Evolutionary conservation across 371 early-diverging fungal species (phyloP).

Genomic region (Mucor sp.): DNA sequence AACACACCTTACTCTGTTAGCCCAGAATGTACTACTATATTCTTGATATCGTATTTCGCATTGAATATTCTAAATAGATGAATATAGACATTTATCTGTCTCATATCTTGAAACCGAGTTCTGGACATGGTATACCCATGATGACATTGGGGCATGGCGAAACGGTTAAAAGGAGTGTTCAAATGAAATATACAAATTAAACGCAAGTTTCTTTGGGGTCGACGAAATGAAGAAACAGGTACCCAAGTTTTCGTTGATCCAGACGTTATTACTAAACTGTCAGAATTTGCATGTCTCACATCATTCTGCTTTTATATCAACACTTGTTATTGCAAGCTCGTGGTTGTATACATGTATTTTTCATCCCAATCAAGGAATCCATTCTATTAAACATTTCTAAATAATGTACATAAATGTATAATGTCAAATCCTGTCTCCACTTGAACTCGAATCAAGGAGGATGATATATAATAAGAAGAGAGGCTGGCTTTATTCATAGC

Average conservation of each 20-base stretch:
- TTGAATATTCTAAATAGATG: not conserved
- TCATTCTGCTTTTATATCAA: not conserved
- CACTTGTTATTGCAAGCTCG: not conserved
- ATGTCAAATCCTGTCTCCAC: not conserved
- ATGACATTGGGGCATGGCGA: not conserved
- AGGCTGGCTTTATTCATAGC: not conserved
- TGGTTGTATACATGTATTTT: too few species aligned
- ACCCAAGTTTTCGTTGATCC: not conserved
- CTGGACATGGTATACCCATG: not conserved
- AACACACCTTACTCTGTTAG: too few species aligned
- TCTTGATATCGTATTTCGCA: not conserved
- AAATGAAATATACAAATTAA: not conserved
- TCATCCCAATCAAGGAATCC: too few species aligned
- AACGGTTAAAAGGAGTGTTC: not conserved
- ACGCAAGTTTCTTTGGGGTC: not conserved
- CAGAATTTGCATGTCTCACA: not conserved
- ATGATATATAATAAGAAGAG: not conserved
- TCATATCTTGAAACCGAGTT: not conserved
- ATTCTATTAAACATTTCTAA: too few species aligned
- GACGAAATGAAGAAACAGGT: not conserved
- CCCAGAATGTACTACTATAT: too few species aligned
- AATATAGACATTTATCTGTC: not conserved
- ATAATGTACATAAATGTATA: too few species aligned
- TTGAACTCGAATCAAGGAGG: not conserved
- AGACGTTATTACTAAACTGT: not conserved